Base-by-base conservation (phyloP, 352 stramenopile genomes). In the Pythium utonaiense region DNA sequence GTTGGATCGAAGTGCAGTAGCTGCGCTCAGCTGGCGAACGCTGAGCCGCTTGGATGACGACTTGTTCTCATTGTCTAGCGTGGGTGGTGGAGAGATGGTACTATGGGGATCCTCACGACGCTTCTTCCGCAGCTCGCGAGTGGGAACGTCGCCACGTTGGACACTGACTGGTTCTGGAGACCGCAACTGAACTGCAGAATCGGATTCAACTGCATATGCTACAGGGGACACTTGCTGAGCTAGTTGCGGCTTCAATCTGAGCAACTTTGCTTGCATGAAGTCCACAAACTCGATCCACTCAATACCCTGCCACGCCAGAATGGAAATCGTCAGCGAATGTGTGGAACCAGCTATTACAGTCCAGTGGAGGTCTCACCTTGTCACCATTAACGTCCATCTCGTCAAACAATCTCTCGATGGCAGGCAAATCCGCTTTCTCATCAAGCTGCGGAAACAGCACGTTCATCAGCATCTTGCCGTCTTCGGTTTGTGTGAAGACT, bases 231-330 rank as follows among this genome's bases (percentile, higher is more conserved):
- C 13, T 40, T 10, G 1, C 2, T 3, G 16, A 36, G 25, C 12
- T 27, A 3, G 14, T 3, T 14, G 6, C 31, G 57, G 21, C 17
- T 50, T 24, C 17, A 60, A 7, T 25, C 13, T 16, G 14, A 64
- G 57, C 40, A 70, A 51, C 31, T 66, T 69, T n/a, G 41, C 19
- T 24, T 69, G 49, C 0, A 89, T 53, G 48, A 85, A 86, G 12
- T 57, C 57, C 16, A 89, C 59, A 67, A 80, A 89, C 31, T 89
- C 77, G n/a, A 54, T 25, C 80, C 80, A 89, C 44, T 82, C 67
- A 14, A 86, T 86, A 17, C 3, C 21, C 36, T 61, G 28, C 28
- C 28, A 33, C 28, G 9, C 28, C n/a, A n/a, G n/a, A 53, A 5
- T 10, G 12, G 16, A 33, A 28, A 24, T 22, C n/a, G n/a, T n/a